These are phyloP conservation scores for Akanthomyces dipterigenus DNA, from an alignment of 2,329 filamentous ascomycete species.

Conservation along the genomic window DNA sequence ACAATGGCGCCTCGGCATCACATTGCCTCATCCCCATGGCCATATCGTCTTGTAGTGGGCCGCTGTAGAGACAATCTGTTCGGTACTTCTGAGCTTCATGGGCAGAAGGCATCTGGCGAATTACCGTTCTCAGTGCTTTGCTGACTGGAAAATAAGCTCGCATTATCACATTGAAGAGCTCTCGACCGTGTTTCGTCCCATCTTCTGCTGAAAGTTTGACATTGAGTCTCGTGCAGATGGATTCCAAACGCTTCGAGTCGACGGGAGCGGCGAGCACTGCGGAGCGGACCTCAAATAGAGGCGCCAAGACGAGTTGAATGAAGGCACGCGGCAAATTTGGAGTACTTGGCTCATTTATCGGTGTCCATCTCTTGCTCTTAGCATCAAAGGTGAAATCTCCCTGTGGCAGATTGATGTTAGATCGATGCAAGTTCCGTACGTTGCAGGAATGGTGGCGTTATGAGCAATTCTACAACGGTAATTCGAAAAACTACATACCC, in stretches of 20 bases:
- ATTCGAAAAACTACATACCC: slow-evolving; percentile 50
- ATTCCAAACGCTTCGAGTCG: slow-evolving; percentile 53
- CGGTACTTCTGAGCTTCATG: slow-evolving; percentile 94
- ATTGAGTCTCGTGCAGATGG: slow-evolving; percentile 81
- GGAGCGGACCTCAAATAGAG: slow-evolving; percentile 98
- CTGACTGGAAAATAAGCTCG: slow-evolving; percentile 99
- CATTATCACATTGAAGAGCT: slow-evolving; percentile 96
- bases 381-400: slow-evolving; percentile 99
- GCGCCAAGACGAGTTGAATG: slow-evolving; percentile 98
- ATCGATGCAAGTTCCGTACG: background rate
- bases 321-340: slow-evolving; percentile 63
- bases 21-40: slow-evolving; percentile 97
- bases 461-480: background rate
- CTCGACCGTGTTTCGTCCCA: slow-evolving; percentile 91
- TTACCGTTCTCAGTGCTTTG: slow-evolving; percentile 61
- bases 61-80: slow-evolving; percentile 97
- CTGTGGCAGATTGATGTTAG: slow-evolving; percentile 19
- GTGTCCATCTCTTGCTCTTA: slow-evolving; percentile 98
- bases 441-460: background rate
- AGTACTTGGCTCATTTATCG: slow-evolving; percentile 47
- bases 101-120: slow-evolving; percentile 60
- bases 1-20: slow-evolving; percentile 93
- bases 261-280: slow-evolving; percentile 98
- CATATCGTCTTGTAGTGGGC: slow-evolving; percentile 83
- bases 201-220: slow-evolving; percentile 85